Percentiles rank a stretch among this genome's conserved stretches.
Conservation (phyloP, 805 yeast species). For the Naumovozyma castellii region DNA sequence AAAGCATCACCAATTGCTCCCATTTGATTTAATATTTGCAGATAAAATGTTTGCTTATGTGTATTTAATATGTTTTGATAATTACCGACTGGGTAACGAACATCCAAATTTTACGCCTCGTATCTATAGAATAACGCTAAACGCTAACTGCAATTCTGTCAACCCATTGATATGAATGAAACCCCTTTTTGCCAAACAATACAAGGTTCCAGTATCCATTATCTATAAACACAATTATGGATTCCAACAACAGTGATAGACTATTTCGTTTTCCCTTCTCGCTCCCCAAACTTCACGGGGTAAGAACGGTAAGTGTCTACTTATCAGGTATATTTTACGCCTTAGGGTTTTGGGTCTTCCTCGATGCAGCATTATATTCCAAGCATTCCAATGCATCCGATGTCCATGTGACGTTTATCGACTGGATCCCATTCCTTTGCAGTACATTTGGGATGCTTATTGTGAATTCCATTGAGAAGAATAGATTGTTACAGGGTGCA, state of each 20-base stretch:
- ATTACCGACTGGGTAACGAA: no score
- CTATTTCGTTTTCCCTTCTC: slow-evolving; percentile 60
- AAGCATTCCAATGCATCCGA: slow-evolving; percentile 75
- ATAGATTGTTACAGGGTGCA: slow-evolving; percentile 31
- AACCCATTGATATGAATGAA: no score
- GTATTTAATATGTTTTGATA: no score
- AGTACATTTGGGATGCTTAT: slow-evolving; percentile 84
- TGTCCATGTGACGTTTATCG: slow-evolving; percentile 83
- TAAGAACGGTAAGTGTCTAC: slow-evolving; percentile 68
- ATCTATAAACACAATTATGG: slow-evolving; percentile 13
- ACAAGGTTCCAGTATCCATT: no score
- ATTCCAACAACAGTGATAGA: slow-evolving; percentile 37
- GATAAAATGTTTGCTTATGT: no score
- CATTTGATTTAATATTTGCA: no score
- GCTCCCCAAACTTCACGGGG: slow-evolving; percentile 60
- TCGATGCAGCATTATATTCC: slow-evolving; percentile 84
- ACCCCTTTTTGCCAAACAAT: not conserved
- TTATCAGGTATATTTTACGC: slow-evolving; percentile 71
- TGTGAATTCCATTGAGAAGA: slow-evolving; percentile 39
- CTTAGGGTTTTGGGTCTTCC: slow-evolving; percentile 77
- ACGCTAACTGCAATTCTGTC: no score
- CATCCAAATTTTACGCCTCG: no score
- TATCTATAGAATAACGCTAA: no score
- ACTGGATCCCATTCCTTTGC: slow-evolving; percentile 91
- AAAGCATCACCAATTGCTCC: no score